Evolutionary conservation across 805 yeast species (phyloP).

Genomic region (Geotrichum ghanense): DNA sequence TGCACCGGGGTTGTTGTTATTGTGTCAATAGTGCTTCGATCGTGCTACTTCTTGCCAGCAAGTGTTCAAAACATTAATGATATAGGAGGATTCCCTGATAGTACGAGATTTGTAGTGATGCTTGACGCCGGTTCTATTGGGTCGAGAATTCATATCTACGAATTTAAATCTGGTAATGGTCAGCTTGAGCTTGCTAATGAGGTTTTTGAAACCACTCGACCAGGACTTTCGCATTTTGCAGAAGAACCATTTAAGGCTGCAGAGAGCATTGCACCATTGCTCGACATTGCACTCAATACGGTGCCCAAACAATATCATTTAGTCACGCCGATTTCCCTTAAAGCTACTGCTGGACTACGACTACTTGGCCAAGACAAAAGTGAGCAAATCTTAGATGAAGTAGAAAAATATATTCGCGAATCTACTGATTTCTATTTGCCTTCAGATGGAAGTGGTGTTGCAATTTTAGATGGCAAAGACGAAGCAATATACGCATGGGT

Average conservation of each 20-base stretch:
- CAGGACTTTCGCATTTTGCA: constrained; percentile 80
- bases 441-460: constrained; percentile 51
- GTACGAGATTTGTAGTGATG: constrained; percentile 83
- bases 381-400: constrained; percentile 56
- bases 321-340: constrained; percentile 90
- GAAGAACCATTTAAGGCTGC: constrained; percentile 78
- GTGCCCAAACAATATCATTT: constrained; percentile 60
- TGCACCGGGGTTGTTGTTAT: not conserved
- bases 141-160: constrained; percentile 84
- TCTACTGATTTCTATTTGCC: constrained; percentile 39
- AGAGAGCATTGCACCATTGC: constrained; percentile 65
- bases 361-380: constrained; percentile 66
- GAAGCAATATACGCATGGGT: constrained; percentile 99
- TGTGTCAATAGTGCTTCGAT: not conserved
- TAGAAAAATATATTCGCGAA: constrained; percentile 57
- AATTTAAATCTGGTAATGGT: constrained; percentile 55
- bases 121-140: constrained; percentile 97
- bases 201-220: constrained; percentile 73
- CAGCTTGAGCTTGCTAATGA: constrained; percentile 74
- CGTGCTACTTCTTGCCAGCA: not conserved
- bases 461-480: constrained; percentile 88
- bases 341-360: constrained; percentile 95
- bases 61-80: not conserved
- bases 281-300: constrained; percentile 57
- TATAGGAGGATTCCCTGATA: constrained; percentile 11